These are phyloP conservation scores for Naegleria lovaniensis DNA, from an alignment of 208 protist species.

Conservation along the genomic window DNA sequence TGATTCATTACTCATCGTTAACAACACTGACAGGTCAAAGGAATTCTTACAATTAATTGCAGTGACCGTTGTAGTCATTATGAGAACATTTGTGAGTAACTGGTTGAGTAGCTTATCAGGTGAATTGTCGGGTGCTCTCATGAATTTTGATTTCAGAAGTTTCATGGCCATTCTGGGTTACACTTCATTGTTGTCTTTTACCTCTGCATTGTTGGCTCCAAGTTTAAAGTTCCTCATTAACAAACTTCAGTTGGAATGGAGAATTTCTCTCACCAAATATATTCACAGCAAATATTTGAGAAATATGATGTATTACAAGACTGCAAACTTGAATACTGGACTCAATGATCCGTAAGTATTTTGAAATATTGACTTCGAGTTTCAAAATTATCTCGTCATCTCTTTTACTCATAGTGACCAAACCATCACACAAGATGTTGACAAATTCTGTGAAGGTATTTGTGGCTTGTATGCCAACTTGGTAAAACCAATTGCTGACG, in stretches of 20 bases:
- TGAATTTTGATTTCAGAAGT: neutral
- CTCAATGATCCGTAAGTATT: conserved; percentile 32
- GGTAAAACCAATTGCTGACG: conserved; percentile 41
- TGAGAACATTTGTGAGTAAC: conserved; percentile 19
- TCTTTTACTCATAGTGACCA: too few species aligned
- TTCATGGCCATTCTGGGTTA: neutral
- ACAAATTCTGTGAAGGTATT: conserved; percentile 36
- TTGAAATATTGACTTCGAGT: too few species aligned
- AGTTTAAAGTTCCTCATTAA: conserved; percentile 1
- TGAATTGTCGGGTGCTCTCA: neutral
- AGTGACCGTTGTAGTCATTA: conserved; percentile 5
- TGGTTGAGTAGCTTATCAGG: conserved; percentile 8
- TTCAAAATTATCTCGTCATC: too few species aligned
- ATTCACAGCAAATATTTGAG: conserved; percentile 36
- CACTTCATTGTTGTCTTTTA: neutral
- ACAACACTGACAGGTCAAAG: neutral
- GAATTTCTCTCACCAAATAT: conserved; percentile 31
- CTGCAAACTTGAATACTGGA: conserved; percentile 30
- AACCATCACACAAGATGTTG: conserved; percentile 40
- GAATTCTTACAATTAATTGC: conserved; percentile 10
- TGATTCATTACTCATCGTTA: too few species aligned
- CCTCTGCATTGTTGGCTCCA: neutral
- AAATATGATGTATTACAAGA: conserved; percentile 40
- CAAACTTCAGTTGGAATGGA: neutral
- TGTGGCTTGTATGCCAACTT: conserved; percentile 40